These are phyloP conservation scores for Claviceps arundinis DNA, from an alignment of 2,329 filamentous ascomycete genomes.

Conservation along the genomic window DNA sequence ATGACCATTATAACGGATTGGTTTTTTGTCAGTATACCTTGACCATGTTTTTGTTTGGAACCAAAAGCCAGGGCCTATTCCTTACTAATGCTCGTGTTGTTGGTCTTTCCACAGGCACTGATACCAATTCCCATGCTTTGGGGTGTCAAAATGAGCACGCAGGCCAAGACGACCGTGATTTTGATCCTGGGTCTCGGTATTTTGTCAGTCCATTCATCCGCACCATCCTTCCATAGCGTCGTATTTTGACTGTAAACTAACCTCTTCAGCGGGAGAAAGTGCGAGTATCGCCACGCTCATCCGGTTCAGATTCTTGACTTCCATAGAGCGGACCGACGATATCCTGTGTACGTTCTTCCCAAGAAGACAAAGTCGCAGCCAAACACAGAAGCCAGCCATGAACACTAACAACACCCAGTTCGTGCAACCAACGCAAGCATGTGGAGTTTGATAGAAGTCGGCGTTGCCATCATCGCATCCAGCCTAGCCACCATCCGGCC, in stretches of 20 bases:
- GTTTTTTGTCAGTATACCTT: constrained; percentile 28
- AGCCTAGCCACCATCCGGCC: constrained; percentile 42
- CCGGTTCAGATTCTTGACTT: constrained; percentile 33
- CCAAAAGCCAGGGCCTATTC: neutral
- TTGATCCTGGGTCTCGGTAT: constrained; percentile 35
- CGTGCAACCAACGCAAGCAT: constrained; percentile 38
- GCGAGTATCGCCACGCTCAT: constrained; percentile 42
- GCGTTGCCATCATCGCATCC: constrained; percentile 40
- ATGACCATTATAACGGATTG: constrained; percentile 41
- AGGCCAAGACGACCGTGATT: constrained; percentile 38
- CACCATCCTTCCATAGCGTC: neutral
- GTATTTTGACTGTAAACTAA: neutral
- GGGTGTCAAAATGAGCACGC: constrained; percentile 38
- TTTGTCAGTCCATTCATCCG: constrained; percentile 18
- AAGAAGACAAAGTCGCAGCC: neutral
- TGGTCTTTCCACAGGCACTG: constrained; percentile 24
- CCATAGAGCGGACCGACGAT: constrained; percentile 30
- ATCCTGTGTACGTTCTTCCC: constrained; percentile 30
- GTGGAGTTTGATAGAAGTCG: constrained; percentile 44
- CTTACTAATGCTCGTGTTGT: neutral
- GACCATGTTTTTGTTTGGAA: neutral
- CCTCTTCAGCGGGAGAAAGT: constrained; percentile 14
- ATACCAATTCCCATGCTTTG: constrained; percentile 41
- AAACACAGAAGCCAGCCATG: neutral
- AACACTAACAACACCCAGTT: constrained; percentile 19